Percentiles rank a stretch among this genome's conserved stretches.
phyloP scores from a whole-genome alignment of 768 basidiomycete species.

The Lactarius pseudohatsudake region DNA sequence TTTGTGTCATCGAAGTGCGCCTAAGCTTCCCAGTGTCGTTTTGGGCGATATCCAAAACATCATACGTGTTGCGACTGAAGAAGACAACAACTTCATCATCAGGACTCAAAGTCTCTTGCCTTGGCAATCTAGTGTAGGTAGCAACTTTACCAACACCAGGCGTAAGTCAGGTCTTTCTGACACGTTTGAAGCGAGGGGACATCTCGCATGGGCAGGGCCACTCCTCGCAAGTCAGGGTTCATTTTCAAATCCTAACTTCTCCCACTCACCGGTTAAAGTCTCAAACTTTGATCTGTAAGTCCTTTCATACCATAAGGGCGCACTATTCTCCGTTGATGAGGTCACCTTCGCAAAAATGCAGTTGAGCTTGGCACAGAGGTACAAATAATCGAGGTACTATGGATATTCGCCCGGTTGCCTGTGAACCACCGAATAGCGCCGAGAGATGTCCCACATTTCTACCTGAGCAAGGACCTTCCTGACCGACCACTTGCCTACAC shows the following conservation, averaged over 20 bases:
- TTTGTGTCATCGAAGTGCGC: neutral
- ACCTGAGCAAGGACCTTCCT: constrained; percentile 19
- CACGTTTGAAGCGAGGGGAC: constrained; percentile 12
- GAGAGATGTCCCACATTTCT: constrained; percentile 22
- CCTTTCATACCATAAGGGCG: neutral
- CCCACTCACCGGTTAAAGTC: constrained; percentile 16
- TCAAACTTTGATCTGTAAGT: constrained; percentile 13
- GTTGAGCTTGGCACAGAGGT: constrained; percentile 20
- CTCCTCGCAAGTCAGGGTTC: constrained; percentile 15
- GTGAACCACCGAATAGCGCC: constrained; percentile 22
- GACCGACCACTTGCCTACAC: constrained; percentile 8
- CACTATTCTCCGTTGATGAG: too few relatives aligned
- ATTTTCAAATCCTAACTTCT: constrained; percentile 17
- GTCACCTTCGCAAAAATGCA: neutral
- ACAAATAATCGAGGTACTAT: constrained; percentile 18
- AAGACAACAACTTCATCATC: constrained; percentile 12
- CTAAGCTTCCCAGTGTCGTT: constrained; percentile 8
- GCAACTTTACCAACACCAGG: neutral
- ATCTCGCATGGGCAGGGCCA: neutral
- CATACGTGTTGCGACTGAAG: constrained; percentile 18
- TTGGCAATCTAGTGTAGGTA: constrained; percentile 19
- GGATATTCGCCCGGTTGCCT: constrained; percentile 22
- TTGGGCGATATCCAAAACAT: constrained; percentile 17
- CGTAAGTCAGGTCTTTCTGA: neutral
- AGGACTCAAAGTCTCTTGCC: constrained; percentile 11